Percentiles rank a stretch among this genome's conserved stretches.
phyloP scores from a whole-genome alignment of 2,329 filamentous ascomycete genomes.

The Pseudocercospora fijiensis region DNA sequence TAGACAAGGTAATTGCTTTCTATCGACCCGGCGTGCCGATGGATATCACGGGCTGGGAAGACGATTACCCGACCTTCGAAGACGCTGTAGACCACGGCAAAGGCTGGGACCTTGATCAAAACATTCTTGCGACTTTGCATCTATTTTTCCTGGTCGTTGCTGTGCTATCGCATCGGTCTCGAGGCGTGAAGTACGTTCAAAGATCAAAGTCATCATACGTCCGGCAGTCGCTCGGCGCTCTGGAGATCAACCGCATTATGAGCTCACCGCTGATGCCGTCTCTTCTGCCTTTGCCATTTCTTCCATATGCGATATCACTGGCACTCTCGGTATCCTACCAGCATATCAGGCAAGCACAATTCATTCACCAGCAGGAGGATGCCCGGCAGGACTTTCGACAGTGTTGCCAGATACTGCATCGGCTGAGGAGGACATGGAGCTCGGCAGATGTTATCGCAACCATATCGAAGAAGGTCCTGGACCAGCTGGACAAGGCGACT shows the following conservation, averaged over 20 bases:
- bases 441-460: conserved; percentile 48
- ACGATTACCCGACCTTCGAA: conserved; percentile 36
- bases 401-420: conserved; percentile 47
- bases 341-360: conserved; percentile 54
- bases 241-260: conserved; percentile 52
- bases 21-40: conserved; percentile 47
- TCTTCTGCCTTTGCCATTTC: conserved; percentile 54
- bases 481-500: conserved; percentile 33
- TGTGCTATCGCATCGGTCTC: conserved; percentile 57
- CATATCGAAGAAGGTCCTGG: conserved; percentile 36
- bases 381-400: conserved; percentile 48
- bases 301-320: conserved; percentile 57
- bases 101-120: conserved; percentile 44
- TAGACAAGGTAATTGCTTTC: conserved; percentile 50
- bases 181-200: conserved; percentile 41
- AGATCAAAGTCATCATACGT: conserved; percentile 53
- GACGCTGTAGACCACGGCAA: conserved; percentile 38
- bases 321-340: conserved; percentile 59
- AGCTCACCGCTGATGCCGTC: conserved; percentile 48
- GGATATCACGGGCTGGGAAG: conserved; percentile 49
- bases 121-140: conserved; percentile 50
- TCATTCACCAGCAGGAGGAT: conserved; percentile 49
- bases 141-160: conserved; percentile 58
- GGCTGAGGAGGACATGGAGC: conserved; percentile 47
- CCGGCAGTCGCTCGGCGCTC: conserved; percentile 56